Evolutionary conservation across 2,329 filamentous ascomycete genomes (phyloP), one percentile per base, ranked within the genome.

Genomic region (Magnaporthiopsis incrustans): DNA sequence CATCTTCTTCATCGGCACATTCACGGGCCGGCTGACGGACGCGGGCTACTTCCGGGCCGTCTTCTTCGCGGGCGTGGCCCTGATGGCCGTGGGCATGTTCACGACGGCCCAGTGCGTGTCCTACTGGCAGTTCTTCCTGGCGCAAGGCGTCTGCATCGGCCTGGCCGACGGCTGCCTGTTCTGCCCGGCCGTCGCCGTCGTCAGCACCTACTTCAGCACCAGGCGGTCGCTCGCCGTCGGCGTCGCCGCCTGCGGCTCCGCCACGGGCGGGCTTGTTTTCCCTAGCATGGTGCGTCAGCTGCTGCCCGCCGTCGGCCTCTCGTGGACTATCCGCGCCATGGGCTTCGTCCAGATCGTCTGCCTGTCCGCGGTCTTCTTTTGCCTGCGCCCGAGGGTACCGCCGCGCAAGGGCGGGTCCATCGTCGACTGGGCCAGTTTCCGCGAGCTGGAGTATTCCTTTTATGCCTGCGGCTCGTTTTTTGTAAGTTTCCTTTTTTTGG

Each of bases 201-300:
- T 90, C 2, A 83, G 87, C 4, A 87, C 88, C 14, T 91, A 90
- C 69, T 90, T 89, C 70, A 76, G 75, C 64, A 79, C 75, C 59
- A 82, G 78, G 66, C 79, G 85, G 59, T 81, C 82, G 0, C 73
- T 90, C 2, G 87, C 84, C 12, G 81, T 89, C 62, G 88, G 87
- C 18, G 73, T 89, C 26, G 79, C 82, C 1, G 85, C 86, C 0
- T 79, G 79, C 27, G 88, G 88, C 12, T 83, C 81, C 63, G 83
- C 81, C 26, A 79, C 87, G 12, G 85, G 85, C 14, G 84, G 85
- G 2, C 75, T 87, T 2, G 71, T 88, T 10, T 88, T 85, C 69
- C 85, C 85, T 0, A 78, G 80, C 57, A 75, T 82, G 66, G 85
- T 87, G 67, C 78, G 85, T 60, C 78, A 81, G 62, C 76, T 89